phyloP scores from a whole-genome alignment of 352 stramenopile genomes.

The Globisporangium yorkense region DNA sequence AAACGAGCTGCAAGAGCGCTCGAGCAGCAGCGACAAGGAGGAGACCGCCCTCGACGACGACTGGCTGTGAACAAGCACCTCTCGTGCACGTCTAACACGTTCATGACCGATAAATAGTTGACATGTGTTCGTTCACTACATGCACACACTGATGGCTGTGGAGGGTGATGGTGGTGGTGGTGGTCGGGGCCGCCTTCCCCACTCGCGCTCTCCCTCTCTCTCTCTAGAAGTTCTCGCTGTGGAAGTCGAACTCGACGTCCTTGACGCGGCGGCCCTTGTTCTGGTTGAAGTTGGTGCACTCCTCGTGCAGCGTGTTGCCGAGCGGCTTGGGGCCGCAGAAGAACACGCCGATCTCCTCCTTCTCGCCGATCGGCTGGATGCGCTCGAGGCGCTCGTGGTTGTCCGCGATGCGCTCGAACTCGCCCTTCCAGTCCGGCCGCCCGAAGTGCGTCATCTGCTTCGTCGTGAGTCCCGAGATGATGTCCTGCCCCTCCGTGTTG shows the following conservation, averaged over 20 bases:
- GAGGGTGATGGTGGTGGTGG: not conserved
- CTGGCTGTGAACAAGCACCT: conserved; percentile 11
- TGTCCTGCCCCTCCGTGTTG: conserved; percentile 52
- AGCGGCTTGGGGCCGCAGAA: conserved; percentile 67
- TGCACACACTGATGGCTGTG: not conserved
- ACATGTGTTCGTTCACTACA: not conserved
- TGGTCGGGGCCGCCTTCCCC: no score
- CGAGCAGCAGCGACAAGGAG: not conserved
- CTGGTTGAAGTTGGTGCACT: conserved; percentile 55
- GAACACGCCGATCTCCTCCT: conserved; percentile 73
- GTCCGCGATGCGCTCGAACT: conserved; percentile 46
- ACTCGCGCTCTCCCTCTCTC: not conserved
- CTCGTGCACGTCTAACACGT: not conserved
- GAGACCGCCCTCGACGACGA: conserved; percentile 14
- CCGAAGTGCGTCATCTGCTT: conserved; percentile 79
- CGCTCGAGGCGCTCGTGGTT: conserved; percentile 34
- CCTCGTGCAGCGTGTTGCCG: conserved; percentile 47
- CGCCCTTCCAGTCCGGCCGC: conserved; percentile 64
- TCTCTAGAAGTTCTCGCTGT: conserved; percentile 61
- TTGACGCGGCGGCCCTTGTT: conserved; percentile 21
- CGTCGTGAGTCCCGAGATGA: conserved; percentile 60
- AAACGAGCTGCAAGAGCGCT: conserved; percentile 14
- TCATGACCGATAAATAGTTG: no score
- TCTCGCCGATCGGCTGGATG: conserved; percentile 18
- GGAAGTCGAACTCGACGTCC: conserved; percentile 61